Evolutionary conservation across 2,329 filamentous ascomycete genomes (phyloP).

Genomic region (Cytospora schulzeri): DNA sequence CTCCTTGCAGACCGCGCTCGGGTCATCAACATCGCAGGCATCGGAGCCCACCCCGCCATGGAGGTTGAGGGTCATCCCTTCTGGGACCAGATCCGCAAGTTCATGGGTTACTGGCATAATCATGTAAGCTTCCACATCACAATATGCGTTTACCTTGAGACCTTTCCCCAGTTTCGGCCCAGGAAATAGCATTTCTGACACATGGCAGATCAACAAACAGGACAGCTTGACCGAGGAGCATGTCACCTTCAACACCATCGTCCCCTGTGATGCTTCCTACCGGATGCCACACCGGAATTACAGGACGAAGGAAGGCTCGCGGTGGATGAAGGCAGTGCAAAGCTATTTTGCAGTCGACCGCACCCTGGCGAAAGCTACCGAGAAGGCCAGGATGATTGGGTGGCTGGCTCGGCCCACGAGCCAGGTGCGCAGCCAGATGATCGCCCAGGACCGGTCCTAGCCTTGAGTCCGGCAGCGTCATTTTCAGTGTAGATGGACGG

Average conservation of each 20-base stretch:
- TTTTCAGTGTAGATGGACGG: not conserved
- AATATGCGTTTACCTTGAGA: not conserved
- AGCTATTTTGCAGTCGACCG: not conserved
- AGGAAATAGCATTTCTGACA: not conserved
- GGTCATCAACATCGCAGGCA: slow-evolving; percentile 9
- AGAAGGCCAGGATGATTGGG: not conserved
- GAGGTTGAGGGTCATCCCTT: not conserved
- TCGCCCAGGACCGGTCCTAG: not conserved
- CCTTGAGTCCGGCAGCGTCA: not conserved
- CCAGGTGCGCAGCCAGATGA: not conserved
- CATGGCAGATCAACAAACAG: not conserved
- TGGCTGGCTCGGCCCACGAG: not conserved
- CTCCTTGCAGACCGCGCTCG: not conserved
- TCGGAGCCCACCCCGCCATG: not conserved
- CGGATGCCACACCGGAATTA: not conserved
- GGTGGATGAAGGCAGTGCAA: not conserved
- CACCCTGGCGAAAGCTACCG: not conserved
- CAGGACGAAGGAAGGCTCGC: too few species aligned
- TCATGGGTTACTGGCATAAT: not conserved
- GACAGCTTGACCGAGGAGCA: not conserved
- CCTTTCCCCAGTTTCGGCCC: too few species aligned
- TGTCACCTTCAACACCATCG: not conserved
- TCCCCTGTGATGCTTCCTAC: not conserved
- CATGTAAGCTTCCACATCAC: not conserved
- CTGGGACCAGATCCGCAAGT: not conserved